Conservation (phyloP, 1,284 basidiomycete species). For the Prillingera fragicola region DNA sequence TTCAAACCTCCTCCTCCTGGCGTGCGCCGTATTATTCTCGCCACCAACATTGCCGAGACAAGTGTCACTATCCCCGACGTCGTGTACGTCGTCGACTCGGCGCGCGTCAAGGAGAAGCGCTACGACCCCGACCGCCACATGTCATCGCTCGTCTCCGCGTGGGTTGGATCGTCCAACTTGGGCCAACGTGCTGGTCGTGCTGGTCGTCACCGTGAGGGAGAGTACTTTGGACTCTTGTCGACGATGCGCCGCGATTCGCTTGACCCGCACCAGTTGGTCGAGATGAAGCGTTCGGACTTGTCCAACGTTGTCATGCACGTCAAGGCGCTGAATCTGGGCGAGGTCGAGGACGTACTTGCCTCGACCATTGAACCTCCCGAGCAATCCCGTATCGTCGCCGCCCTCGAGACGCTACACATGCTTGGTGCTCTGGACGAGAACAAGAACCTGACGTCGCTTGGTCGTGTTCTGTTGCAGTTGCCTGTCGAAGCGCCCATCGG, state of each 20-base stretch:
- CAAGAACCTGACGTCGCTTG: conserved; percentile 79
- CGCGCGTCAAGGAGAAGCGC: conserved; percentile 81
- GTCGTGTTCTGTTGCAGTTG: conserved; percentile 79
- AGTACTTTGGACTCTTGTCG: conserved; percentile 83
- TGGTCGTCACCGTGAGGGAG: conserved; percentile 83
- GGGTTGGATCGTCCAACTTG: conserved; percentile 89
- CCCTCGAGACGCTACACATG: conserved; percentile 75
- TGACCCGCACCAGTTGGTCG: conserved; percentile 80
- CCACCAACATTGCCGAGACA: conserved; percentile 96
- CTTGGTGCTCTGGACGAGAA: conserved; percentile 75
- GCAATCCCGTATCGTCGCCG: conserved; percentile 68
- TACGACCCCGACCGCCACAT: conserved; percentile 86
- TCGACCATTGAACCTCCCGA: conserved; percentile 88
- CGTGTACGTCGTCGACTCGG: conserved; percentile 88
- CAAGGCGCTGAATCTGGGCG: conserved; percentile 90
- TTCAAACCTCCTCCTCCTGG: conserved; percentile 74
- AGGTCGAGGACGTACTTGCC: conserved; percentile 79
- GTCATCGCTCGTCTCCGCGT: conserved; percentile 78
- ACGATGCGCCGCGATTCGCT: conserved; percentile 60
- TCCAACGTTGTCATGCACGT: conserved; percentile 94
- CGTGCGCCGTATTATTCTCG: conserved; percentile 78
- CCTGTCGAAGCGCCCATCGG: conserved; percentile 88
- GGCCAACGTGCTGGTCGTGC: conserved; percentile 92
- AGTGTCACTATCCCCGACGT: conserved; percentile 95
- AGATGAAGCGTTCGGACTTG: conserved; percentile 91